These are phyloP conservation scores for Lactarius evosmus DNA, from an alignment of 768 basidiomycete species.

Conservation along the genomic window DNA sequence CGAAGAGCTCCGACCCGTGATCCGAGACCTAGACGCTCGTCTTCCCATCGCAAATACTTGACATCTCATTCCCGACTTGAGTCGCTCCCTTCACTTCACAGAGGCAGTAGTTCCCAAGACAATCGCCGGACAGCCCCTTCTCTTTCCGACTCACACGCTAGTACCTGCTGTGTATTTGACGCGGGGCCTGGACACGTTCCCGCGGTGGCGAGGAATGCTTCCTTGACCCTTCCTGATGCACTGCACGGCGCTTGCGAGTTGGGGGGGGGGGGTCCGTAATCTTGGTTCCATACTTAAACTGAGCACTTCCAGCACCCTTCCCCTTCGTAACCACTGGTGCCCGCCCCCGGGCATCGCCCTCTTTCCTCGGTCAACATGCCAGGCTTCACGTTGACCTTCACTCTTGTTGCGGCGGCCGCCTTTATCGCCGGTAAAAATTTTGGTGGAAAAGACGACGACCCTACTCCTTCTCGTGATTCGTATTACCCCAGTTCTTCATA, in stretches of 20 bases:
- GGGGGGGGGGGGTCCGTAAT: neutral
- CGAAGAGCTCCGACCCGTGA: neutral
- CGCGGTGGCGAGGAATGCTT: neutral
- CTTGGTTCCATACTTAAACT: neutral
- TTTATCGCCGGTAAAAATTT: neutral
- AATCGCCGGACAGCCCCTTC: neutral
- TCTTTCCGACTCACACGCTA: neutral
- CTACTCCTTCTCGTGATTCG: neutral
- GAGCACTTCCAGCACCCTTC: neutral
- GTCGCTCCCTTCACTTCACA: neutral
- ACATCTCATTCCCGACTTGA: neutral
- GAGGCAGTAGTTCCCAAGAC: neutral
- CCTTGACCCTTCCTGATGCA: neutral
- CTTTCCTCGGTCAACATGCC: conserved; percentile 2
- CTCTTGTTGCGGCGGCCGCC: neutral
- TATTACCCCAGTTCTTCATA: neutral
- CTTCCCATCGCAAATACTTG: neutral
- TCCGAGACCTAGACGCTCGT: neutral
- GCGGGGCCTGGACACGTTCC: neutral
- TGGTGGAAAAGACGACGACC: neutral
- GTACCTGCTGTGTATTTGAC: neutral
- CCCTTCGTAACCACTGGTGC: neutral
- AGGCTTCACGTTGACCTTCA: neutral
- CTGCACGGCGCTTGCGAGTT: neutral
- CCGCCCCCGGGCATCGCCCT: neutral